Percentiles rank a stretch among this genome's conserved stretches.
phyloP scores from a whole-genome alignment of 1,139 yeast genomes.

The Pichia sp. region DNA sequence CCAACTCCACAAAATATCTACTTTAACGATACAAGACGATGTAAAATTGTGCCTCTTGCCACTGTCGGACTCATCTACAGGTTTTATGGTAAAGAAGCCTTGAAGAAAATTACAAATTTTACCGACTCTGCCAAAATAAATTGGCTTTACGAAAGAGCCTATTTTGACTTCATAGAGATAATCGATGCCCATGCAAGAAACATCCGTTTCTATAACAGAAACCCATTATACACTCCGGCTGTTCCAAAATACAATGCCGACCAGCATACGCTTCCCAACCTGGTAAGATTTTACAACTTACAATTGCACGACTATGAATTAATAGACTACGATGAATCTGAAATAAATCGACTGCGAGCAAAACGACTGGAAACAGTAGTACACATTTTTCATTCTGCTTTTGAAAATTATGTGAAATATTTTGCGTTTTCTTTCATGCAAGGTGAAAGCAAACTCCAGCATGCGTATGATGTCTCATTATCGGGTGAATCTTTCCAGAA shows the following conservation, averaged over 20 bases:
- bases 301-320: background rate
- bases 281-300: conserved; percentile 75
- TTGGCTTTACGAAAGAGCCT: conserved; percentile 66
- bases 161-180: conserved; percentile 81
- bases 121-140: conserved; percentile 43
- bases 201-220: conserved; percentile 22
- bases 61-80: conserved; percentile 92
- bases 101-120: conserved; percentile 14
- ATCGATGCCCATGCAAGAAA: conserved; percentile 87
- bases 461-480: conserved; percentile 54
- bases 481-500: conserved; percentile 30
- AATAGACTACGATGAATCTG: conserved; percentile 43
- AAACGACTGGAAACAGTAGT: conserved; percentile 64
- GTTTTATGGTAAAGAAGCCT: conserved; percentile 78
- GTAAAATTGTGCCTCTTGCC: conserved; percentile 58
- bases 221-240: background rate
- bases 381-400: conserved; percentile 73
- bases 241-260: conserved; percentile 40
- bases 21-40: conserved; percentile 9
- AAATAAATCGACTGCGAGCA: conserved; percentile 50
- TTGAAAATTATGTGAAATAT: conserved; percentile 60
- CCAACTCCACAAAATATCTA: background rate
- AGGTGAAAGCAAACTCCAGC: conserved; percentile 68
- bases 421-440: conserved; percentile 88
- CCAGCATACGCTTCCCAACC: conserved; percentile 66